A percentile compares a stretch with the other conserved stretches of the same genome.
Conservation (phyloP, 305 asterid genomes). For the Salvia sclarea region DNA sequence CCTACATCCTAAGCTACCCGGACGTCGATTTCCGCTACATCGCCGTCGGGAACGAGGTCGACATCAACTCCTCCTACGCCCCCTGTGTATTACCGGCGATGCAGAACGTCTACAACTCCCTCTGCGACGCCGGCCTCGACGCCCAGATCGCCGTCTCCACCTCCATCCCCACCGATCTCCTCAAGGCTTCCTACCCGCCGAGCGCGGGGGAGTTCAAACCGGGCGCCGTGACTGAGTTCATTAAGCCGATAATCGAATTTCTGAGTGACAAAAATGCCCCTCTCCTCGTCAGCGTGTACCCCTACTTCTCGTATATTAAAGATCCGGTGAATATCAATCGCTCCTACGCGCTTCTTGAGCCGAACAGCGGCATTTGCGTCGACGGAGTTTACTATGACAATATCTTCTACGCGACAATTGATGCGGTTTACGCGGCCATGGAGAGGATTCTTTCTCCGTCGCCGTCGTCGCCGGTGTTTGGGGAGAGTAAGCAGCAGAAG, state of each 20-base stretch:
- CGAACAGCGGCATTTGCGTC: neutral
- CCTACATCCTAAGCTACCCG: slow-evolving; percentile 42
- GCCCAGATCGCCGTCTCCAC: neutral
- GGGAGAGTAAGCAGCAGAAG: neutral
- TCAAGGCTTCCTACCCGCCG: neutral
- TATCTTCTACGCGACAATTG: neutral
- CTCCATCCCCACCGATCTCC: neutral
- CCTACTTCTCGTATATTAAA: neutral
- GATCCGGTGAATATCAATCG: neutral
- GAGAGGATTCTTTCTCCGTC: no score
- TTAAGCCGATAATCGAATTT: neutral
- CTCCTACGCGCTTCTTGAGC: neutral
- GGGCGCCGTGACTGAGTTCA: neutral
- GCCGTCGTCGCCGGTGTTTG: no score
- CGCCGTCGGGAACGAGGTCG: slow-evolving; percentile 64
- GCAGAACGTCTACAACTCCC: slow-evolving; percentile 20
- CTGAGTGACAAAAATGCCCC: neutral
- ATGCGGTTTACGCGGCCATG: neutral
- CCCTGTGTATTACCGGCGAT: slow-evolving; percentile 41
- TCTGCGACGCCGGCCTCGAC: neutral
- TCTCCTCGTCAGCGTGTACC: neutral
- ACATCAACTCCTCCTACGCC: slow-evolving; percentile 32
- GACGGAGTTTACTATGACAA: neutral
- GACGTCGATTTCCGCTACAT: slow-evolving; percentile 49
- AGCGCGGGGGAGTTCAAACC: neutral